A percentile compares a stretch with the other conserved stretches of the same genome.
phyloP scores from a whole-genome alignment of 1,284 basidiomycete genomes.

The Ganoderma multipileum region DNA sequence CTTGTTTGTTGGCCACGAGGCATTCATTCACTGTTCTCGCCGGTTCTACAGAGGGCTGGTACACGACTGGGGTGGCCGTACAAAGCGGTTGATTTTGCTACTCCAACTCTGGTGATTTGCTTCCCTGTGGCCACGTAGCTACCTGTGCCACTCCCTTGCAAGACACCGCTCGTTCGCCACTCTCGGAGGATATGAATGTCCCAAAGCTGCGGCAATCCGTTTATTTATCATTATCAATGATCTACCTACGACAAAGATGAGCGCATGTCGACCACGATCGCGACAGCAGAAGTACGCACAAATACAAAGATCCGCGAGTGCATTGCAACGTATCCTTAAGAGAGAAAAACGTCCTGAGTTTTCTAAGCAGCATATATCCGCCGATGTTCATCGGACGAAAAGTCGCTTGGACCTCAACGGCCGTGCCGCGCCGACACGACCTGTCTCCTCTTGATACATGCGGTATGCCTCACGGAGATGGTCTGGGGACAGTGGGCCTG shows the following conservation, averaged over 20 bases:
- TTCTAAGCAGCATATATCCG: neutral
- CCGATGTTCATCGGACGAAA: slow-evolving; percentile 59
- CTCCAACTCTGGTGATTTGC: neutral
- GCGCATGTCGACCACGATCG: neutral
- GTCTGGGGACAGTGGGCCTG: slow-evolving; percentile 83
- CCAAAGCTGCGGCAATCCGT: neutral
- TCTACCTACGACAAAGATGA: neutral
- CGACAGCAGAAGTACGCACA: neutral
- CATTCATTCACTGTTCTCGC: neutral
- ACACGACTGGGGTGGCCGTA: neutral
- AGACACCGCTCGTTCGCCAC: neutral
- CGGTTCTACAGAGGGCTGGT: neutral
- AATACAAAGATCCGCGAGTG: neutral
- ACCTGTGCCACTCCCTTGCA: neutral
- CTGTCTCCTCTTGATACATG: slow-evolving; percentile 82
- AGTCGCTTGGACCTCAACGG: slow-evolving; percentile 69
- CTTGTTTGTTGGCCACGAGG: neutral
- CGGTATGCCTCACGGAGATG: slow-evolving; percentile 89
- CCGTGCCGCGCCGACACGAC: slow-evolving; percentile 76
- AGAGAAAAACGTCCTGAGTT: neutral
- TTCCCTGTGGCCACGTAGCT: neutral
- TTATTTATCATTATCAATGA: neutral
- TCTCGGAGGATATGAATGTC: neutral
- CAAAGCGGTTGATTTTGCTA: neutral
- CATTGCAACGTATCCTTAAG: neutral